Evolutionary conservation across 2,329 filamentous ascomycete species (phyloP), one percentile per base, ranked within the genome.

Genomic region (Nemania sp.): DNA sequence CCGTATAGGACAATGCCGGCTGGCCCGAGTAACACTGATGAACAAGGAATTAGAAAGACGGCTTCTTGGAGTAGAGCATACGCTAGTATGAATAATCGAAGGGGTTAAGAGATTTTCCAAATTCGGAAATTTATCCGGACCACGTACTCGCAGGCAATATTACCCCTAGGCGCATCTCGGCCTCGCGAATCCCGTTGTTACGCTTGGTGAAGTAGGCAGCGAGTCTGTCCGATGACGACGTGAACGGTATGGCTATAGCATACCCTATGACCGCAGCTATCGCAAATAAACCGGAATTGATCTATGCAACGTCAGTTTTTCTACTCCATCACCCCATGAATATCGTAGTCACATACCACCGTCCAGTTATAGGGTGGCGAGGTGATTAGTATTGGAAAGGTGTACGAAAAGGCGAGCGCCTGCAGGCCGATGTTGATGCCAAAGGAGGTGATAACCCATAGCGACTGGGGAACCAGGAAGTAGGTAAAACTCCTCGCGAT

Each of bases 371-470:
- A 79, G 2, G 77, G 77, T 2, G 76, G 72, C 18, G 71, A 70
- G 3, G 73, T 74, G 40, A 81, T 80, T 46, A 78, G 71, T 37
- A 80, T 69, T 2, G 79, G 79, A 65, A 80, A 80, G 5, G 78
- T 79, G 64, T 76, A 81, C 56, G 79, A 80, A 70, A 79, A 80
- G n/a, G 77, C 74, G 18, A 81, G 68, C 2, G 77, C 78, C 6
- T 78, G 75, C 20, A 80, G 68, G 10, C 79, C 78, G 64, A 80
- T 80, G 64, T 79, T 80, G 29, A 80, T 74, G 67, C 78, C 79
- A 66, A 78, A 81, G 7, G 75, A 79, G 4, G 75, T 72, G 40
- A 80, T 75, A 10, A 81, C 79, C 79, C 78, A 80, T 42, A 81
- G 71, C 0, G 78, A 77, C 34, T 78, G 77, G 0, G 78, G 78